Evolutionary conservation across 805 yeast species (phyloP).

Genomic region (Candida awuae): DNA sequence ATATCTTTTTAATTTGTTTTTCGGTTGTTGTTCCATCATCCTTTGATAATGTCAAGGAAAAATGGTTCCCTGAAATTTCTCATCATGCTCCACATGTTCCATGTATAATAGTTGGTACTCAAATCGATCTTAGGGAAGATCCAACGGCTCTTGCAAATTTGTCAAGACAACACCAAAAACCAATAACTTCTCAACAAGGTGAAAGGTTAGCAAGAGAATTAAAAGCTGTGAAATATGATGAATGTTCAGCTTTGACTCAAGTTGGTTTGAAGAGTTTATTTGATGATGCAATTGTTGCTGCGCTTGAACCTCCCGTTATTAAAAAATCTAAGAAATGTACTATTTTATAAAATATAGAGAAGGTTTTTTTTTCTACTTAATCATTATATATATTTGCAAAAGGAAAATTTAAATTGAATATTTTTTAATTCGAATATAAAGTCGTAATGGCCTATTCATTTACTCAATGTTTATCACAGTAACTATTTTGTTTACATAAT

Average conservation of each 20-base stretch:
- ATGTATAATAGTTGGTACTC: conserved; percentile 94
- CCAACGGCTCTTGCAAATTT: conserved; percentile 84
- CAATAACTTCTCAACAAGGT: conserved; percentile 81
- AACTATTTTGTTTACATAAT: conserved; percentile 1
- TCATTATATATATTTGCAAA: not conserved
- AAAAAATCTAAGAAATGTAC: conserved; percentile 77
- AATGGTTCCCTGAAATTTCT: conserved; percentile 96
- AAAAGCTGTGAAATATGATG: conserved; percentile 93
- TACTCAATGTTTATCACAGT: conserved; percentile 3
- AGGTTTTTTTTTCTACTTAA: not conserved
- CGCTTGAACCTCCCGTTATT: conserved; percentile 91
- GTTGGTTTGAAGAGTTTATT: conserved; percentile 96
- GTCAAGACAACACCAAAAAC: conserved; percentile 82
- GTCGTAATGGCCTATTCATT: too few relatives aligned
- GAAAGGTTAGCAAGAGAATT: conserved; percentile 88
- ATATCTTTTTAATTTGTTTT: conserved; percentile 91
- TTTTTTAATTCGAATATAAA: too few relatives aligned
- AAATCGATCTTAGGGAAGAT: conserved; percentile 89
- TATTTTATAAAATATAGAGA: conserved; percentile 43
- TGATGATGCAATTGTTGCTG: conserved; percentile 97
- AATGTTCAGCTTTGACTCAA: conserved; percentile 96
- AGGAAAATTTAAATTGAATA: not conserved
- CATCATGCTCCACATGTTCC: conserved; percentile 98
- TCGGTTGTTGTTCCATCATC: conserved; percentile 95
- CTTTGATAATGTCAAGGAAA: conserved; percentile 94